Evolutionary conservation across 169 alveolate species (phyloP), one percentile per base, ranked within the genome.

Genomic region (Blepharisma undulans): DNA sequence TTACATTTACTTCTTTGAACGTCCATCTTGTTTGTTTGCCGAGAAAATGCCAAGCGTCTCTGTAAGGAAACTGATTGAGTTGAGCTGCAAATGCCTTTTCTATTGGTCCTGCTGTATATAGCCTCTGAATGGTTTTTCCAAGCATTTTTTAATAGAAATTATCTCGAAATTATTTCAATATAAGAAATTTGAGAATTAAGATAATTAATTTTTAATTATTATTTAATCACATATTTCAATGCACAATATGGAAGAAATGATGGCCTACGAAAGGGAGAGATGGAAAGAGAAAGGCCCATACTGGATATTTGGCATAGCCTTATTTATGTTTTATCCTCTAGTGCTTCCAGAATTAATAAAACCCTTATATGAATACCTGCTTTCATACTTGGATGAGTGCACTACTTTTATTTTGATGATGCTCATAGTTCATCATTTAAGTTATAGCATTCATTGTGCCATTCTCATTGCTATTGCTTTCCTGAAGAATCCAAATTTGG

Each of bases 41-140:
- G n/a, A 34, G 72, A 33, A 66, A 86, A 29, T 71, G 80, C 91
- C 48, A 60, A 21, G 91, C 80, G 91, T 86, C 91, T 61, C 84
- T 22, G 29, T 86, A 33, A 22, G 87, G 87, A 21, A 29, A 25
- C 33, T 22, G 48, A 1, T 74, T 74, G 8, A 74, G 80, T 29
- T 74, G 80, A 29, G 80, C 30, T 29, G 33, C 36, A 25, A 74
- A 25, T 25, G 48, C 33, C 12, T 29, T 74, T 74, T 74, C 80
- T 25, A 74, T 74, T 25, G 80, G 48, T 18, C 80, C 80, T 14
- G n/a, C 80, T 74, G 29, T 8, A 4, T 74, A 22, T 74, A 74
- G 80, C 16, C 80, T 74, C 80, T 25, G 80, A 25, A 74, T 25
- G 80, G 48, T 74, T 74, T 74, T 74, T 22, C 80, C 36, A 22